Percentiles rank a stretch among this genome's conserved stretches.
These are phyloP conservation scores for Teratosphaeria pseudoeucalypti DNA, from an alignment of 2,329 filamentous ascomycete species.

Conservation along the genomic window DNA sequence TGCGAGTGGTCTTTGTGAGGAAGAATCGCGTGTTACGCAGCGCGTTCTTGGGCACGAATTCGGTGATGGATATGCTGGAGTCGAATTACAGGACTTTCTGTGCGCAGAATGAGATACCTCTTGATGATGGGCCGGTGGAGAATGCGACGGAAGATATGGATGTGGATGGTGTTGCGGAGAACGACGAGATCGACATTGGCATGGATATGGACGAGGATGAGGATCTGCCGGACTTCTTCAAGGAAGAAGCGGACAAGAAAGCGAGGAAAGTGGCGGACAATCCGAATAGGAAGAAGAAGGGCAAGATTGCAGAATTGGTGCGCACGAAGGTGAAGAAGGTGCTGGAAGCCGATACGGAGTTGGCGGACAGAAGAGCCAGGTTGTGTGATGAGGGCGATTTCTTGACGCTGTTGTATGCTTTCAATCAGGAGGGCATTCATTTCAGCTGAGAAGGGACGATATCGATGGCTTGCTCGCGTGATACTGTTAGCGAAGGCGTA, in stretches of 20 bases:
- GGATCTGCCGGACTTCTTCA: slow-evolving; percentile 76
- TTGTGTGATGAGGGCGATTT: slow-evolving; percentile 93
- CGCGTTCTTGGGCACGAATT: slow-evolving; percentile 68
- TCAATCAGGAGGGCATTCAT: slow-evolving; percentile 88
- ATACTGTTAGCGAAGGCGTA: not conserved
- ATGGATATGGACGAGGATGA: slow-evolving; percentile 53
- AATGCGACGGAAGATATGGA: slow-evolving; percentile 34
- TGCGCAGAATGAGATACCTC: slow-evolving; percentile 67
- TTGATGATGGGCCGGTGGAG: slow-evolving; percentile 55
- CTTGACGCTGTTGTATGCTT: slow-evolving; percentile 66
- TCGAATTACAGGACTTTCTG: slow-evolving; percentile 86
- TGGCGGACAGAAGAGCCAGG: slow-evolving; percentile 71
- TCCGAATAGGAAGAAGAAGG: slow-evolving; percentile 60
- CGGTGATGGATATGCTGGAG: slow-evolving; percentile 73
- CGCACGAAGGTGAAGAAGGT: slow-evolving; percentile 78
- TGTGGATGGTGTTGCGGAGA: slow-evolving; percentile 27
- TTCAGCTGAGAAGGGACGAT: slow-evolving; percentile 39
- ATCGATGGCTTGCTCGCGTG: not conserved
- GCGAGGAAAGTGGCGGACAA: slow-evolving; percentile 44
- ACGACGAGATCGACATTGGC: slow-evolving; percentile 36
- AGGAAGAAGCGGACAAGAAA: slow-evolving; percentile 46
- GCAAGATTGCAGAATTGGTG: slow-evolving; percentile 71
- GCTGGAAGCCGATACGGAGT: slow-evolving; percentile 65
- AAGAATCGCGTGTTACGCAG: slow-evolving; percentile 86
- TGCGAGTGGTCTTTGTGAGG: slow-evolving; percentile 71